Base-by-base conservation (phyloP, 177 flowering plant species). In the Vitis hybrid region DNA sequence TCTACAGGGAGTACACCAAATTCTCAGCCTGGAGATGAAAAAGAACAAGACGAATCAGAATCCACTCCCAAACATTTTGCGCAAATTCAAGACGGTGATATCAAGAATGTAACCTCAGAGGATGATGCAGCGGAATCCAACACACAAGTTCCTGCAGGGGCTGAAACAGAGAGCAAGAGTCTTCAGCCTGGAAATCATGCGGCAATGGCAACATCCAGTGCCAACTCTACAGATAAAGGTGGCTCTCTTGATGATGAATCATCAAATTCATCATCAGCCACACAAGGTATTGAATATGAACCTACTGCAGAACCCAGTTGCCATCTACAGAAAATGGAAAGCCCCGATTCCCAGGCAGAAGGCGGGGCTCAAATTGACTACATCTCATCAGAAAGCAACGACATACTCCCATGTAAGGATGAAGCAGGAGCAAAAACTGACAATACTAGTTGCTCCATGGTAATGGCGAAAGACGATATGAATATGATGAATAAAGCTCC, bases 311-410 rank as follows among this genome's bases (percentile, higher is more conserved):
- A 69, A 60, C 60, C 75, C 6, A 58, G 58, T 61, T 64, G 56
- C 48, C 21, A 15, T 62, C 60, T 45, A 23, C 26, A 58, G 52
- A 56, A 66, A 62, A 14, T 26, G 57, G 75, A 75, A 63, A 72
- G 65, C 17, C 64, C 68, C 1, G 70, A 71, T 51, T 60, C 11
- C 11, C 50, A 17, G n/a, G 14, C 63, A 17, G 78, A 72, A 68
- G 65, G 56, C 13, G 0, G 45, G 45, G 67, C 54, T 19, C 21
- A 70, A 6, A 2, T 60, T n/a, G 80, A 79, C 49, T 13, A 17
- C 72, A 70, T 58, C 50, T 75, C 81, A 70, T 69, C 85, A 11
- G 78, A 51, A 63, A 77, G 72, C 9, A 68, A 71, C 39, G 65
- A 59, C 10, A 19, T 55, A 5, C 64, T 26, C 68, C 66, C 56